Base-by-base conservation (phyloP, 139 green algal genomes). In the Gonium pectorale region DNA sequence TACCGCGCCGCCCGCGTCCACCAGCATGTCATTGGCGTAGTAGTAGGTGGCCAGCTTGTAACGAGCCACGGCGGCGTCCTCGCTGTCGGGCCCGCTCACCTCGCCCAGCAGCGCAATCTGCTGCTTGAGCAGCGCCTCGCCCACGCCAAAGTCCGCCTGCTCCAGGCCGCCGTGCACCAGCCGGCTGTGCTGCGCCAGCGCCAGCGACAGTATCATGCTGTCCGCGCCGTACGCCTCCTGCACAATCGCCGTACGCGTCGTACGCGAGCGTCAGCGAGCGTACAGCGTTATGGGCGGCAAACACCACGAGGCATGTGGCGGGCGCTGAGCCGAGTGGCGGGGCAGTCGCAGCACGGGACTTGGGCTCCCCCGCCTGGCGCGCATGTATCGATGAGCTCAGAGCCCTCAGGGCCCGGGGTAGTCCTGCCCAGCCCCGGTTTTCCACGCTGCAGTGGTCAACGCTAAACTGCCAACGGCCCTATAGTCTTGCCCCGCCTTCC, bases 1-100 rank as follows among this genome's bases (percentile, higher is more conserved):
- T 22, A 91, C 72, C 19, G 35, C 52, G 21, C 67, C 40, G 29
- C 70, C 71, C 0, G 86, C 89, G 60, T 93, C 89, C 13, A 19
- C 52, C 67, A 91, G 75, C 85, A 93, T 69, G 86, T 93, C 89
- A 31, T 91, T 46, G 38, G 81, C 26, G 69, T 94, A 94, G 88
- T 91, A 94, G 22, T 88, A 89, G 17, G 82, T 90, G 59, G 80
- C 90, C 33, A 94, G 80, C 84, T 94, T 90, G 78, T 91, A 94
- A 27, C 81, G 70, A 0, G 85, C 71, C 37, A 94, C 69, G 19
- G 82, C 90, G 44, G 89, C 80, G 33, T 94, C 90, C 41, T 91
- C 84, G 3, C 73, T 52, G 49, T 85, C 66, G 2, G 40, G 40
- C 41, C 75, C 75, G 27, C 19, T 17, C 64, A 71, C 44, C 62